Conservation (phyloP, 768 basidiomycete genomes). For the Russula dissimulans region DNA sequence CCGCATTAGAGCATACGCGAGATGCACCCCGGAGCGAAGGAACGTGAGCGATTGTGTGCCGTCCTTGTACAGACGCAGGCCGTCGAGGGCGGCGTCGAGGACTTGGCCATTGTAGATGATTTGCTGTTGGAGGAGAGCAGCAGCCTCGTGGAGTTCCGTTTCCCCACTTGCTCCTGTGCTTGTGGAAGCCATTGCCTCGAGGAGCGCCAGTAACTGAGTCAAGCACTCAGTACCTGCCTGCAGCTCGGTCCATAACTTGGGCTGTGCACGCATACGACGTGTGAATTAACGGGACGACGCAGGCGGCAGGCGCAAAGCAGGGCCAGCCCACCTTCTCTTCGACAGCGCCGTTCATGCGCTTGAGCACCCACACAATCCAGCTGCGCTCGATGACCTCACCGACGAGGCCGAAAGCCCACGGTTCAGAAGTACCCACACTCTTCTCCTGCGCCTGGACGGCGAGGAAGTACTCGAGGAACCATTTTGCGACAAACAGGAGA, state of each 20-base stretch:
- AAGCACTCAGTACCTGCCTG: slow-evolving; percentile 93
- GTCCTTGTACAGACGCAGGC: slow-evolving; percentile 67
- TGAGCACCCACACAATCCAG: slow-evolving; percentile 87
- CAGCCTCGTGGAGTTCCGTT: slow-evolving; percentile 50
- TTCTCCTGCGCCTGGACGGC: slow-evolving; percentile 34
- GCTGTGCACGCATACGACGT: slow-evolving; percentile 37
- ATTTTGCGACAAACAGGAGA: slow-evolving; percentile 76
- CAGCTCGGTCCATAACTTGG: slow-evolving; percentile 88
- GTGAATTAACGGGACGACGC: background rate
- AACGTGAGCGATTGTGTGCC: slow-evolving; percentile 73
- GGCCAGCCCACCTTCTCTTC: slow-evolving; percentile 73
- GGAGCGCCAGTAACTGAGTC: slow-evolving; percentile 81
- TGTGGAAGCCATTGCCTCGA: slow-evolving; percentile 70
- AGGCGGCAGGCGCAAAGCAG: too few relatives aligned
- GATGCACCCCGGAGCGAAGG: slow-evolving; percentile 76
- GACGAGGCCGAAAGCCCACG: slow-evolving; percentile 64
- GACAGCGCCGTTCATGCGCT: slow-evolving; percentile 77
- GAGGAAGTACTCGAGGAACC: slow-evolving; percentile 91
- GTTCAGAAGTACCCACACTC: slow-evolving; percentile 30
- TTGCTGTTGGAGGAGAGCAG: slow-evolving; percentile 77
- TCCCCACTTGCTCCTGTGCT: slow-evolving; percentile 33
- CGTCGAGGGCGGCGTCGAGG: slow-evolving; percentile 77
- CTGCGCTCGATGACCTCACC: slow-evolving; percentile 78
- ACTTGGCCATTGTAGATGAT: slow-evolving; percentile 94
- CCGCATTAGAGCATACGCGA: slow-evolving; percentile 75